These are phyloP conservation scores for Rhizopogon parksii DNA, from an alignment of 1,284 basidiomycete species.

Conservation along the genomic window DNA sequence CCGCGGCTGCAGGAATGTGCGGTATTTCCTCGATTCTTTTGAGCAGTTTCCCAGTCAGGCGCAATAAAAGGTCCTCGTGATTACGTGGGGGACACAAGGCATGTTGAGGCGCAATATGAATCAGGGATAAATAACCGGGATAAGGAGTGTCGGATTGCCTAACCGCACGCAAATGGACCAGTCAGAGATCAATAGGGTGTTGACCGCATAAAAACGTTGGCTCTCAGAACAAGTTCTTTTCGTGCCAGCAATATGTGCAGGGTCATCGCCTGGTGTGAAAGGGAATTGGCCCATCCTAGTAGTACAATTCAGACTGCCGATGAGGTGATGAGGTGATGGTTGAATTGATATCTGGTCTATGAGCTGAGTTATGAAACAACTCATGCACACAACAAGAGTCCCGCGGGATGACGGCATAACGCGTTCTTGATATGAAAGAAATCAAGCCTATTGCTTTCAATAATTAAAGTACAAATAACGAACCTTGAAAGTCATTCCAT, in stretches of 20 bases:
- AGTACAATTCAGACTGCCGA: background rate
- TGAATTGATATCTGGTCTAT: background rate
- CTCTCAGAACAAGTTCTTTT: background rate
- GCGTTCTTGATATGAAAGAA: background rate
- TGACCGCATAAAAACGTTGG: background rate
- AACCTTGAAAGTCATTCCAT: background rate
- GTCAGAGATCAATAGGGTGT: background rate
- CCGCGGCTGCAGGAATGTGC: slow-evolving; percentile 20
- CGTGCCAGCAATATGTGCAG: background rate
- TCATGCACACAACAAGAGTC: background rate
- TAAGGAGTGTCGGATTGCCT: slow-evolving; percentile 5
- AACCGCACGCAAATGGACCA: too few relatives aligned
- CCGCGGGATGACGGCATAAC: background rate
- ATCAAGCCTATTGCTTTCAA: background rate
- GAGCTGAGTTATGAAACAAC: background rate
- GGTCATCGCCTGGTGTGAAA: background rate
- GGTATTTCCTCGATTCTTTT: slow-evolving; percentile 14
- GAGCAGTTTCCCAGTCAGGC: slow-evolving; percentile 8
- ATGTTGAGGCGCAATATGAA: background rate
- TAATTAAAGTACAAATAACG: background rate
- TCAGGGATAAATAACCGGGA: background rate
- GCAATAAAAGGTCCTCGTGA: slow-evolving; percentile 4
- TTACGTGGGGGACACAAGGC: slow-evolving; percentile 6
- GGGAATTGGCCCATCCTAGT: too few relatives aligned
- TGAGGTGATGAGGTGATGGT: background rate